Conservation (phyloP, 495 filamentous ascomycete genomes). For the Schizothecium vesticola region DNA sequence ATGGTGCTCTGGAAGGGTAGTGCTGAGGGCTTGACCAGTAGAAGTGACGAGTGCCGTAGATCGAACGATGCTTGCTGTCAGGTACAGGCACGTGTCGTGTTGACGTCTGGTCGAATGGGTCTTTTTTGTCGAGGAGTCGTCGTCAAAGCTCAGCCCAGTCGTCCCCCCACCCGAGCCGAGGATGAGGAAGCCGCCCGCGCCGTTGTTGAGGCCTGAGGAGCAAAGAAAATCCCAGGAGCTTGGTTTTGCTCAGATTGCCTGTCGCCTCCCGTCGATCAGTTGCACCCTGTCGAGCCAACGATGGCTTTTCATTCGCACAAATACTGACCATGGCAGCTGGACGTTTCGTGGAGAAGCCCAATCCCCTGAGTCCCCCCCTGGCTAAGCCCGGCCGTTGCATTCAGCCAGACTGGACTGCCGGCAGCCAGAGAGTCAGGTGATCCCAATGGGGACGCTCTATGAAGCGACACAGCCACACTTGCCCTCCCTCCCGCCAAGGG, state of each 20-base stretch:
- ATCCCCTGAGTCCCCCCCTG: not conserved
- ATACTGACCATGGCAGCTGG: not conserved
- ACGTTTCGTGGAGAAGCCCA: not conserved
- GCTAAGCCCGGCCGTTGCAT: not conserved
- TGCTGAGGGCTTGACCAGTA: not conserved
- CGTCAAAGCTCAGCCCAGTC: not conserved
- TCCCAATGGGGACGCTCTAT: not conserved
- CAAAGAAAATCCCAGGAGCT: not conserved
- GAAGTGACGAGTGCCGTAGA: not conserved
- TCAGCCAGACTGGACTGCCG: not conserved
- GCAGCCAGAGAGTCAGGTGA: not conserved
- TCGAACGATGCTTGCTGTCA: not conserved
- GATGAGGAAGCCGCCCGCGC: not conserved
- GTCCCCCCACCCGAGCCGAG: not conserved
- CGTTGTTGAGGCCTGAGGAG: not conserved
- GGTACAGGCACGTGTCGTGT: not conserved
- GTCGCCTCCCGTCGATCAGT: not conserved
- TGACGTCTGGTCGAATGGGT: not conserved
- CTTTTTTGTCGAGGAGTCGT: not conserved
- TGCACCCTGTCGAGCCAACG: not conserved
- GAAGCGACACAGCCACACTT: not conserved
- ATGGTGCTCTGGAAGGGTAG: not conserved
- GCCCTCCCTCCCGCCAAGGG: not conserved
- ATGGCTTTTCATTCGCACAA: not conserved
- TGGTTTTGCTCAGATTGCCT: not conserved